Evolutionary conservation across 495 filamentous ascomycete genomes (phyloP), one percentile per base, ranked within the genome.

Genomic region (Sporormia fimetaria): DNA sequence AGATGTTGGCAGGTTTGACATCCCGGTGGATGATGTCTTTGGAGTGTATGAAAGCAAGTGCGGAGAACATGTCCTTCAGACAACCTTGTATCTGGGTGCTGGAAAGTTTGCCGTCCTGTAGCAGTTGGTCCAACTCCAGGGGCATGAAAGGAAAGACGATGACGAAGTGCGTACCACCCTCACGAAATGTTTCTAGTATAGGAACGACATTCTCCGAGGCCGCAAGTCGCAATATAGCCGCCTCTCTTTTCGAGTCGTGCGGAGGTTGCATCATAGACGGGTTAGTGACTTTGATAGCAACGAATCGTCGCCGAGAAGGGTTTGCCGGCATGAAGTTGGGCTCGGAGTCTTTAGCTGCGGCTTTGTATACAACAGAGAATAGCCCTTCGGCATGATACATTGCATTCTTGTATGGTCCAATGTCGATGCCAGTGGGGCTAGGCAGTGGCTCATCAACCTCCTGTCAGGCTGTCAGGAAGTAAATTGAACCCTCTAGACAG

Each of bases 1-100:
- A 65, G 34, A 98, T 73, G 49, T 94, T 92, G 1, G 84, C 80
- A 5, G 90, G 87, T 57, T 98, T 98, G 55, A 98, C 68, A 55
- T 98, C 90, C 21, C 90, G 77, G 59, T 98, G 90, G 49, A 96
- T 79, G 36, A 98, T 84, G 6, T 72, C 76, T 10, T 73, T 60
- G 7, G 58, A 44, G 61, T 98, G 92, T 18, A 92, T 57, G 54
- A 83, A 72, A 3, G 59, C 59, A 7, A 98, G 71, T 5, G 76
- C 92, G 11, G 60, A 58, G 61, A 95, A 86, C 42, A 93, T 51
- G 51, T 82, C 75, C 7, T 53, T 58, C 46, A 92, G 71, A 49
- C 70, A 63, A 7, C 58, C 60, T 27, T 56, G 65, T 12, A 64
- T 65, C 33, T 71, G 63, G 6, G 50, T 20, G 2, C 57, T 57